phyloP scores from a whole-genome alignment of 73 alveolate genomes.

The Diophrys sp. region DNA sequence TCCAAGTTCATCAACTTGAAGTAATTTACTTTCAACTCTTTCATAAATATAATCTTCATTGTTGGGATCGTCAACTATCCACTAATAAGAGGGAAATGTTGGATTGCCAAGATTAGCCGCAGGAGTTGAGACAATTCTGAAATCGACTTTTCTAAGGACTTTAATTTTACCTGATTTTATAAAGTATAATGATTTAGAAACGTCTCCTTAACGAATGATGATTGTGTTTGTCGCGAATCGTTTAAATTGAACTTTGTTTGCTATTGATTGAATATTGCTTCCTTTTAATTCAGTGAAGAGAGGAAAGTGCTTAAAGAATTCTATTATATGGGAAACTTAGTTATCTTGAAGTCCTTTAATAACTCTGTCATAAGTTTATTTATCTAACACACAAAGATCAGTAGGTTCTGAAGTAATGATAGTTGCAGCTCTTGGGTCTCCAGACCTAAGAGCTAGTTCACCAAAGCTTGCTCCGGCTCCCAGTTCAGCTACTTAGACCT shows the following conservation, averaged over 20 bases:
- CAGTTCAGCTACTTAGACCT: conserved; percentile 71
- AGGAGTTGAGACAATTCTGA: too few relatives aligned
- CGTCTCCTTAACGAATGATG: conserved; percentile 54
- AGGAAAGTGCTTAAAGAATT: conserved; percentile 53
- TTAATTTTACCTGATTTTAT: conserved; percentile 55
- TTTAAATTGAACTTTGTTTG: conserved; percentile 46
- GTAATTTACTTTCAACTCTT: too few relatives aligned
- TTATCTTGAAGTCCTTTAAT: conserved; percentile 38
- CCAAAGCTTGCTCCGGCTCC: conserved; percentile 77
- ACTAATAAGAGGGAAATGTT: too few relatives aligned
- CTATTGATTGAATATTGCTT: conserved; percentile 28
- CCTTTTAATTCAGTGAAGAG: conserved; percentile 32
- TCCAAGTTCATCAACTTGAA: too few relatives aligned
- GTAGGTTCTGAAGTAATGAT: conserved; percentile 56
- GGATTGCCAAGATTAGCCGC: too few relatives aligned
- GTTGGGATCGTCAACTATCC: too few relatives aligned
- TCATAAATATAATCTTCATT: too few relatives aligned
- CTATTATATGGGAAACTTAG: conserved; percentile 40
- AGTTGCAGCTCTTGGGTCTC: conserved; percentile 86
- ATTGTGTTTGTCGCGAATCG: conserved; percentile 56
- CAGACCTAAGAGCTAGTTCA: conserved; percentile 71
- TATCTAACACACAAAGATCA: conserved; percentile 49
- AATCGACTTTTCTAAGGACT: conserved; percentile 50
- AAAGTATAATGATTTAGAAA: conserved; percentile 45
- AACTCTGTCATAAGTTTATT: conserved; percentile 47